Conservation (phyloP, 768 basidiomycete species). For the Serendipita sp. region DNA sequence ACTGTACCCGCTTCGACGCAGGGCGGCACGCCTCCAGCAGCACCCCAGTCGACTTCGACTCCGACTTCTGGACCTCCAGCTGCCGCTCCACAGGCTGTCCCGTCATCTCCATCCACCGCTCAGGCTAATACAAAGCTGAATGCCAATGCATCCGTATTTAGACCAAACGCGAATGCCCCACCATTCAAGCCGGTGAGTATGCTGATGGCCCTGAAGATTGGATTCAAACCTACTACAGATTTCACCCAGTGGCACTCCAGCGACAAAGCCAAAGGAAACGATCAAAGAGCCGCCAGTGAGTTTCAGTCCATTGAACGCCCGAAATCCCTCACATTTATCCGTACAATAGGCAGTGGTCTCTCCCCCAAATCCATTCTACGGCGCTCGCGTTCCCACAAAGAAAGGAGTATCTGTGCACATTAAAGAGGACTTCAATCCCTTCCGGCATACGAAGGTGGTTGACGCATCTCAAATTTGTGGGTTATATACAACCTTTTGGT, state of each 20-base stretch:
- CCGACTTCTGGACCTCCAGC: conserved; percentile 1
- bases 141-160: conserved; percentile 81
- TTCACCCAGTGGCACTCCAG: conserved; percentile 25
- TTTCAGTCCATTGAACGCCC: not conserved
- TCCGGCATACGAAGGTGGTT: conserved; percentile 69
- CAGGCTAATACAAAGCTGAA: conserved; percentile 47
- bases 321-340: not conserved
- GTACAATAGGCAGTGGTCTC: conserved; percentile 14
- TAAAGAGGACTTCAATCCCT: conserved; percentile 96
- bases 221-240: not conserved
- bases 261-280: conserved; percentile 43
- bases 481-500: conserved; percentile 20
- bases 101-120: conserved; percentile 37
- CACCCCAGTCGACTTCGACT: conserved; percentile 6
- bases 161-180: conserved; percentile 68
- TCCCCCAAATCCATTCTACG: conserved; percentile 77
- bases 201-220: not conserved
- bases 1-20: not conserved
- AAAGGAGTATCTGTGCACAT: conserved; percentile 62
- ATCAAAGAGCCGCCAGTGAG: conserved; percentile 37
- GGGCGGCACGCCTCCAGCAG: conserved; percentile 5
- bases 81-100: not conserved
- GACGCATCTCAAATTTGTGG: conserved; percentile 60
- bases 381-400: conserved; percentile 51
- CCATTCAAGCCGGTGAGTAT: conserved; percentile 47